These are phyloP conservation scores for Malus asiatica DNA, from an alignment of 306 rosid genomes.

Conservation along the genomic window DNA sequence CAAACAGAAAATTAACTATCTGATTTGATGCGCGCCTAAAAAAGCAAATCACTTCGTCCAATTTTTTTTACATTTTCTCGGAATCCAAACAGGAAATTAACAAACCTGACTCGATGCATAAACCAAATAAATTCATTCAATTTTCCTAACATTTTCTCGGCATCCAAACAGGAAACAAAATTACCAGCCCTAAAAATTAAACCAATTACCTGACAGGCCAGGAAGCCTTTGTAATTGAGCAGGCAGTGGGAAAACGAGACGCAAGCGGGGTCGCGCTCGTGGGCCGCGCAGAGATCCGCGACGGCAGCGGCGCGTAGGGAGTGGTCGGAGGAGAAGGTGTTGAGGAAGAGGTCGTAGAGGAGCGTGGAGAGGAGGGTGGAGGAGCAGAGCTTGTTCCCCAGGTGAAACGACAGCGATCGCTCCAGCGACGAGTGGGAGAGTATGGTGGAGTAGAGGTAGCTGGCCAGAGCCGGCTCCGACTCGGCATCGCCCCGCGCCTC, in stretches of 20 bases:
- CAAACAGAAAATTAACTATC: neutral
- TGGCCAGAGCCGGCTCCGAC: constrained; percentile 86
- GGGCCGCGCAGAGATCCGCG: constrained; percentile 77
- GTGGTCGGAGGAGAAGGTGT: constrained; percentile 60
- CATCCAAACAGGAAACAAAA: neutral
- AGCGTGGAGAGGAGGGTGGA: constrained; percentile 89
- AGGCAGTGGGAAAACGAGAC: constrained; percentile 84
- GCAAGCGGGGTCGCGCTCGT: constrained; percentile 79
- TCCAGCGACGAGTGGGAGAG: constrained; percentile 73
- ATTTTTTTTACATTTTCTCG: neutral
- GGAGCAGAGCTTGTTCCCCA: constrained; percentile 89
- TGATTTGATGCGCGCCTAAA: neutral
- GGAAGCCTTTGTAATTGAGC: constrained; percentile 88
- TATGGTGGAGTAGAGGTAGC: constrained; percentile 87
- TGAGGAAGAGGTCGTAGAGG: constrained; percentile 79
- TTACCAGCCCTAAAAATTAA: neutral
- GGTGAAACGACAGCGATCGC: constrained; percentile 73
- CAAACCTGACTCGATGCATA: neutral
- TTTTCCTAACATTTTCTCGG: neutral
- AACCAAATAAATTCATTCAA: neutral
- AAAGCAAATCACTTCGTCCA: neutral
- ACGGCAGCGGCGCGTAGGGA: constrained; percentile 59
- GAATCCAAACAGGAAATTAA: neutral
- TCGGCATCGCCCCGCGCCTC: constrained; percentile 90
- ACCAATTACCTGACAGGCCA: constrained; percentile 68